A percentile compares a stretch with the other conserved stretches of the same genome.
Evolutionary conservation across 2,329 filamentous ascomycete species (phyloP).

Genomic region (Sporothrix pseudoabietina): DNA sequence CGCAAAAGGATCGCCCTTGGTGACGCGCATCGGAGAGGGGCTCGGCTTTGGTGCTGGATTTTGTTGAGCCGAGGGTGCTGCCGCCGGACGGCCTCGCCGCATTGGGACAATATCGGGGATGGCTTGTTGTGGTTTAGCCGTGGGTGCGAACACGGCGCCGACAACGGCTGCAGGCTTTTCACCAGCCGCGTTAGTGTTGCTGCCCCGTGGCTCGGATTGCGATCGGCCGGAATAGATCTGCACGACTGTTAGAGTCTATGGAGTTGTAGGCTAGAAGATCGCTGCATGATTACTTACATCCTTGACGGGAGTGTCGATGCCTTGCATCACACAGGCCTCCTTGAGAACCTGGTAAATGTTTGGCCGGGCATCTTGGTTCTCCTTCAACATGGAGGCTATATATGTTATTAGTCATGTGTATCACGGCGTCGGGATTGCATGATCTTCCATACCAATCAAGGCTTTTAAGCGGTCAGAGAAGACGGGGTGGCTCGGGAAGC

Average conservation of each 20-base stretch:
- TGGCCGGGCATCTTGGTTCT: conserved; percentile 74
- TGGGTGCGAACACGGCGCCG: conserved; percentile 80
- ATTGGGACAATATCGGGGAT: conserved; percentile 93
- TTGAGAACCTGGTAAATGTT: conserved; percentile 93
- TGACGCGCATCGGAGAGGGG: conserved; percentile 69
- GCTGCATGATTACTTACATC: conserved; percentile 63
- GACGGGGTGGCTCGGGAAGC: conserved; percentile 81
- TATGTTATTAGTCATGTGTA: neutral
- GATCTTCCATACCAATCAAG: conserved; percentile 69
- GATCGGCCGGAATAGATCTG: conserved; percentile 72
- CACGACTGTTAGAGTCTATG: conserved; percentile 31
- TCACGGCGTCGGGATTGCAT: neutral
- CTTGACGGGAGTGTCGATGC: conserved; percentile 80
- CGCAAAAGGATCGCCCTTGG: conserved; percentile 81
- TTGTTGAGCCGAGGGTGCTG: conserved; percentile 47
- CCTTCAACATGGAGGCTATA: conserved; percentile 83
- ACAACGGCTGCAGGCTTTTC: conserved; percentile 65
- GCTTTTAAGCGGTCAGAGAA: conserved; percentile 91
- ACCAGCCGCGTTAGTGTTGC: conserved; percentile 55
- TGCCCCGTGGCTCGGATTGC: conserved; percentile 61
- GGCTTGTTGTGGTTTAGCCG: conserved; percentile 66
- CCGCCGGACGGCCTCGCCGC: conserved; percentile 76
- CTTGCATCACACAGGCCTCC: conserved; percentile 87
- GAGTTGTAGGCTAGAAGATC: neutral
- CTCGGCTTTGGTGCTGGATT: conserved; percentile 48